Percentiles rank a stretch among this genome's conserved stretches.
Conservation (phyloP, 495 filamentous ascomycete species). For the Poronia punctata region DNA sequence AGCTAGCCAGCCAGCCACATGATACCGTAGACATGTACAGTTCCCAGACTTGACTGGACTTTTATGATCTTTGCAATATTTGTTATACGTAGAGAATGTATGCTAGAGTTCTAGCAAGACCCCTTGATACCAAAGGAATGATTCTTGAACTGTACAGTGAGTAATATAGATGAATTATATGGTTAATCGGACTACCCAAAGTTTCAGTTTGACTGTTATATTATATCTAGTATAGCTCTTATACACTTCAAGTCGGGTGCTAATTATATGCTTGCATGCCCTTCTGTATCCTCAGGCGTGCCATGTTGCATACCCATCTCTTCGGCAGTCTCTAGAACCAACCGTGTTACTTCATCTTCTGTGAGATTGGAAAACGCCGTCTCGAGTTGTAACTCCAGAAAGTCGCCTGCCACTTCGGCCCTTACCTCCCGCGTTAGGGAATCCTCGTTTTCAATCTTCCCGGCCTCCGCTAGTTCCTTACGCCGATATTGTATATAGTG, state of each 20-base stretch:
- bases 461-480: slow-evolving; percentile 12
- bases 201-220: neutral
- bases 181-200: too few relatives aligned
- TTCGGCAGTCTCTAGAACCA: slow-evolving; percentile 37
- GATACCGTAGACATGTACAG: too few relatives aligned
- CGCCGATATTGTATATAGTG: slow-evolving; percentile 15
- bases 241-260: neutral
- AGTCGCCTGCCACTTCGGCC: slow-evolving; percentile 18
- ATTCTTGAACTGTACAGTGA: neutral
- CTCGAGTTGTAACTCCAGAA: slow-evolving; percentile 17
- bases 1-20: too few relatives aligned
- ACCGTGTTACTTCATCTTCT: slow-evolving; percentile 31
- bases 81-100: too few relatives aligned
- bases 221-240: neutral
- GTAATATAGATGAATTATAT: neutral
- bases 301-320: slow-evolving; percentile 48
- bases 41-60: too few relatives aligned
- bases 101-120: too few relatives aligned
- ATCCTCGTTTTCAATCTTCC: slow-evolving; percentile 7
- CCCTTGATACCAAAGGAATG: too few relatives aligned
- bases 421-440: slow-evolving; percentile 12
- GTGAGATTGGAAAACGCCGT: slow-evolving; percentile 9
- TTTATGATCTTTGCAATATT: too few relatives aligned
- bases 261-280: neutral
- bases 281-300: slow-evolving; percentile 1